These are phyloP conservation scores for Gastrolobium villosum DNA, from an alignment of 306 rosid species.

Conservation along the genomic window DNA sequence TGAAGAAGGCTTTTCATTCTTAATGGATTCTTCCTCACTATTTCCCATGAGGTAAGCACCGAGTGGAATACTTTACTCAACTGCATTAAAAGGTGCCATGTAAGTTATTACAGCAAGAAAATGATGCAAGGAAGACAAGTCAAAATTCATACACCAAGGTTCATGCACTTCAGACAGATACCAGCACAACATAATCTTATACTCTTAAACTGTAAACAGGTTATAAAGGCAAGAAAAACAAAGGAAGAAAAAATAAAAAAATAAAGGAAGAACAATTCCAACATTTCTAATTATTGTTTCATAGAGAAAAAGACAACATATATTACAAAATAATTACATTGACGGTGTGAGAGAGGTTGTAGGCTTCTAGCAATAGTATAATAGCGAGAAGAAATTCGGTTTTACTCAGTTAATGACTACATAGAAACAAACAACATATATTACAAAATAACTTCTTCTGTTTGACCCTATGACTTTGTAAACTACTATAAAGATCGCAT, in stretches of 20 bases:
- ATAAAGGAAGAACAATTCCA: slow-evolving; percentile 26
- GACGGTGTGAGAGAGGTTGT: slow-evolving; percentile 13
- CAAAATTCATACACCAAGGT: slow-evolving; percentile 17
- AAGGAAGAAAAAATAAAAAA: neutral
- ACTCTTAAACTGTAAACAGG: neutral
- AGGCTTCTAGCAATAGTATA: slow-evolving; percentile 19
- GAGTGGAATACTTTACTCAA: slow-evolving; percentile 31
- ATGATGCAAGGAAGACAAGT: slow-evolving; percentile 19
- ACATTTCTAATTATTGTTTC: slow-evolving; percentile 5
- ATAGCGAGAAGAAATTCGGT: neutral
- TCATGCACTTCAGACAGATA: neutral
- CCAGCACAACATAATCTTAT: neutral
- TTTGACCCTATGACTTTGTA: slow-evolving; percentile 31
- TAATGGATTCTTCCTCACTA: slow-evolving; percentile 73
- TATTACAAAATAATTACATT: neutral
- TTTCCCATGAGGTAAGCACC: slow-evolving; percentile 72
- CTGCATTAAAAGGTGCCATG: slow-evolving; percentile 46
- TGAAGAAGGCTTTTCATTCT: slow-evolving; percentile 76
- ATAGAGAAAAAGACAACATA: slow-evolving; percentile 1
- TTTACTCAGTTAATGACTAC: neutral
- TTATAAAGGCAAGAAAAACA: neutral
- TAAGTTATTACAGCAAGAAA: slow-evolving; percentile 32
- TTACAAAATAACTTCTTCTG: slow-evolving; percentile 14
- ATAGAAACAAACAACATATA: slow-evolving; percentile 24
- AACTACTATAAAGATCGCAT: slow-evolving; percentile 17